Conservation (phyloP, 2,329 filamentous ascomycete genomes). For the Escovopsis sp. region DNA sequence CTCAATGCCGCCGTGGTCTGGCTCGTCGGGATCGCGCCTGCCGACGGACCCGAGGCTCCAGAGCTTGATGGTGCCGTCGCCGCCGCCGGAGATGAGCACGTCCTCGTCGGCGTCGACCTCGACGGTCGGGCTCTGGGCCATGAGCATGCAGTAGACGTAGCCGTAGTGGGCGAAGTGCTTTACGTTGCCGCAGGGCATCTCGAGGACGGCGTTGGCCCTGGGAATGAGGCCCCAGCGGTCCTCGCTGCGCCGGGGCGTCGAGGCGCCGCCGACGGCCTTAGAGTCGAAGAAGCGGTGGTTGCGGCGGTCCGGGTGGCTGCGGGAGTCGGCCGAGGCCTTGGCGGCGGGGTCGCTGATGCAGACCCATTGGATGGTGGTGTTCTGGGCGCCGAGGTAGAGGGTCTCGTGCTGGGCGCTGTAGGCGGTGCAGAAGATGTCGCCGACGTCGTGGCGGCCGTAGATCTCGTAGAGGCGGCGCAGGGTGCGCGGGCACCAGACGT, state of each 20-base stretch:
- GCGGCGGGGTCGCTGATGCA: constrained; percentile 50
- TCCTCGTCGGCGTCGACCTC: constrained; percentile 61
- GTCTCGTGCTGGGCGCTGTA: constrained; percentile 70
- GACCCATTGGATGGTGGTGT: constrained; percentile 91
- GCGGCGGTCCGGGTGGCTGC: constrained; percentile 58
- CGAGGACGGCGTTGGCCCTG: constrained; percentile 44
- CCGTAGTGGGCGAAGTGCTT: constrained; percentile 86
- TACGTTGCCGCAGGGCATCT: constrained; percentile 70
- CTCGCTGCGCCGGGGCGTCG: constrained; percentile 57
- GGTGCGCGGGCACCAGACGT: constrained; percentile 73
- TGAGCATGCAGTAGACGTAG: constrained; percentile 91
- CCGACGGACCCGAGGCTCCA: constrained; percentile 47
- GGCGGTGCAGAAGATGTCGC: constrained; percentile 89
- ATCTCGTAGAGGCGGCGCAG: constrained; percentile 74
- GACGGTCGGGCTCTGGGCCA: constrained; percentile 54
- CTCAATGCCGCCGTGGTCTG: constrained; percentile 44
- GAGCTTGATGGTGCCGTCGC: constrained; percentile 88
- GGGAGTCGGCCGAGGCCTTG: constrained; percentile 45
- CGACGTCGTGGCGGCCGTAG: constrained; percentile 85
- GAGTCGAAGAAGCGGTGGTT: constrained; percentile 92
- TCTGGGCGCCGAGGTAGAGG: constrained; percentile 84
- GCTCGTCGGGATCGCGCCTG: constrained; percentile 20
- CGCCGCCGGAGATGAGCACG: constrained; percentile 77
- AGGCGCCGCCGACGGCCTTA: constrained; percentile 64
- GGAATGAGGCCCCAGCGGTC: constrained; percentile 41